Base-by-base conservation (phyloP, 2,329 filamentous ascomycete species). In the Monilinia polystroma region DNA sequence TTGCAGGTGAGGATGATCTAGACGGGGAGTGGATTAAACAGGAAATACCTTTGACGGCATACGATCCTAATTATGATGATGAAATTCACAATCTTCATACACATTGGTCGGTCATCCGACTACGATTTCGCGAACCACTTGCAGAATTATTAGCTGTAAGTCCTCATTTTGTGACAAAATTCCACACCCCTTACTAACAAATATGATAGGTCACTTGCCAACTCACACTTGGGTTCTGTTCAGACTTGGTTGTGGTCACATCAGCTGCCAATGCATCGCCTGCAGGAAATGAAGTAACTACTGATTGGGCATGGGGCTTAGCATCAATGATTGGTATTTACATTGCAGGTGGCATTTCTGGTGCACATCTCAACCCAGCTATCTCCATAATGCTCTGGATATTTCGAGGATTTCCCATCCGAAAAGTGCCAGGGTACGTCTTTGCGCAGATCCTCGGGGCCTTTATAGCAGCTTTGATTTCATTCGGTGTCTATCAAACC, bases 371-470 rank as follows among this genome's bases (percentile, higher is more conserved):
- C 23, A 81, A 81, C 60, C 80, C 80, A 0, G 75, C 77, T 11
- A 76, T 82, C 43, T 81, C 80, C 3, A 73, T 79, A 4, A 79
- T 81, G 75, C 74, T 81, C 16, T 81, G 77, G 75, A 78, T 82
- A 69, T 84, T 79, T 71, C 81, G 82, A 54, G 82, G 82, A 3
- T 84, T 86, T 41, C 84, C 84, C 0, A 80, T 82, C 70, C 74
- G 78, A 14, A 82, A 84, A 74, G 79, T 83, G 38, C 76, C 80
- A 3, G 76, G 80, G 8, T 86, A 85, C 72, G 79, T 83, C 11
- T 68, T 79, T 2, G 82, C 83, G 6, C 84, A 86, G 69, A 78
- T 85, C 65, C 72, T 86, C 0, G 83, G 80, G 2, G 83, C 82
- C 0, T 81, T 86, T 56, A 73, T 80, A 41, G 84, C 83, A 1